These are phyloP conservation scores for Scheffersomyces spartinae DNA, from an alignment of 805 yeast species.

Conservation along the genomic window DNA sequence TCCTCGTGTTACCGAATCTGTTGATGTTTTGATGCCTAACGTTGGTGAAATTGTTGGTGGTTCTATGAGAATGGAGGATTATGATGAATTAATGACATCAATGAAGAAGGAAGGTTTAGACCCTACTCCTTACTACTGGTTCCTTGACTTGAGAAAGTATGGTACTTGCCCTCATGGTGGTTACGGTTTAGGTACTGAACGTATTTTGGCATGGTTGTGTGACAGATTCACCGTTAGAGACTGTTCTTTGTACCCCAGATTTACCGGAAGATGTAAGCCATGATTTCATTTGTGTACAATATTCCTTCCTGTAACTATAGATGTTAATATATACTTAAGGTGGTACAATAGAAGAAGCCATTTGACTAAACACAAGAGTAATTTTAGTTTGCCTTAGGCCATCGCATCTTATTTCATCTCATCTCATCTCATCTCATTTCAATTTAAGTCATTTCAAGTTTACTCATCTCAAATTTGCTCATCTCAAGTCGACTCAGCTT, in stretches of 20 bases:
- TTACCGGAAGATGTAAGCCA: slow-evolving; percentile 96
- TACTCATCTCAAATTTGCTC: too few relatives aligned
- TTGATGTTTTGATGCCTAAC: slow-evolving; percentile 96
- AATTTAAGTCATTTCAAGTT: too few relatives aligned
- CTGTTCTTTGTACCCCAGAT: slow-evolving; percentile 95
- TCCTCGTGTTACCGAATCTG: slow-evolving; percentile 93
- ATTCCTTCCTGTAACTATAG: too few relatives aligned
- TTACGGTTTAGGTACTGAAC: slow-evolving; percentile 96
- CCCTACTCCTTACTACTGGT: slow-evolving; percentile 87
- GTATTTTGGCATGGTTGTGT: slow-evolving; percentile 97
- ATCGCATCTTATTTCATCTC: too few relatives aligned
- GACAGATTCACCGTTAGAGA: slow-evolving; percentile 97
- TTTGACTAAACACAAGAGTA: too few relatives aligned
- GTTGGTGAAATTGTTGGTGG: slow-evolving; percentile 99
- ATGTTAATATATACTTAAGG: too few relatives aligned
- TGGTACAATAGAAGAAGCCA: too few relatives aligned
- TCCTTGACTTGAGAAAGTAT: slow-evolving; percentile 86
- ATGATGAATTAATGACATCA: slow-evolving; percentile 78
- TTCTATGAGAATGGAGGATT: slow-evolving; percentile 86
- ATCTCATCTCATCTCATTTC: too few relatives aligned
- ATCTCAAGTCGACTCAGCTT: too few relatives aligned
- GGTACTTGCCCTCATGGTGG: slow-evolving; percentile 99
- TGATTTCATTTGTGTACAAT: too few relatives aligned
- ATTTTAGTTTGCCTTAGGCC: too few relatives aligned
- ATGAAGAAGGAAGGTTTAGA: slow-evolving; percentile 88